phyloP scores from a whole-genome alignment of 1,284 basidiomycete species.

The Rhizoctonia solani region DNA sequence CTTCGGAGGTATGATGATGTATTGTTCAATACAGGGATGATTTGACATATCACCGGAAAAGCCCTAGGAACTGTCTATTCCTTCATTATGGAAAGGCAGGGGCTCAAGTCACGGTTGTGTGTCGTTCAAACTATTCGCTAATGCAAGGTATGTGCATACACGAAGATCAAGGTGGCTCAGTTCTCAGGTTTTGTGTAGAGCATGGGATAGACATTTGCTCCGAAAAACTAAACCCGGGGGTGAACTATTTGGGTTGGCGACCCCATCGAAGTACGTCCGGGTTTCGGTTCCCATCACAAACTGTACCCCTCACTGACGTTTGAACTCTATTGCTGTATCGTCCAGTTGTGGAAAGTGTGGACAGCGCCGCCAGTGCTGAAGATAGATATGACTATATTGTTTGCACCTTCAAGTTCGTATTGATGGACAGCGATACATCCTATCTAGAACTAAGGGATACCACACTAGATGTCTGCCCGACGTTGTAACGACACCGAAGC shows the following conservation, averaged over 20 bases:
- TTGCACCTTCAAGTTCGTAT: conserved; percentile 45
- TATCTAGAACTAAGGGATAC: too few species aligned
- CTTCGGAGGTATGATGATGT: conserved; percentile 38
- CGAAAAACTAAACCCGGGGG: conserved; percentile 44
- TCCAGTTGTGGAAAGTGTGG: conserved; percentile 44
- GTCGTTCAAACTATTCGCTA: conserved; percentile 47
- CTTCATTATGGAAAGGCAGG: conserved; percentile 43
- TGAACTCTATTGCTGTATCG: neutral
- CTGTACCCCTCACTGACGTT: neutral
- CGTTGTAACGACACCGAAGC: conserved; percentile 44
- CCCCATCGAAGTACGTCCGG: conserved; percentile 45
- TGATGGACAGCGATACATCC: neutral
- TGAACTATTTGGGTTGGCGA: conserved; percentile 43
- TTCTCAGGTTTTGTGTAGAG: too few species aligned
- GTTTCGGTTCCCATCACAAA: neutral
- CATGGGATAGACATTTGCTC: conserved; percentile 46
- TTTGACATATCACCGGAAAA: conserved; percentile 29
- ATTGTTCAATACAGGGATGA: neutral
- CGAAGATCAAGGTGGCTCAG: too few species aligned
- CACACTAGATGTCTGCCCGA: conserved; percentile 44
- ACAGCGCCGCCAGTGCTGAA: conserved; percentile 46
- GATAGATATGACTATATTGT: conserved; percentile 45
- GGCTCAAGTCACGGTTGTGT: conserved; percentile 46
- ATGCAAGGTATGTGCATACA: conserved; percentile 43
- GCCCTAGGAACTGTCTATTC: conserved; percentile 47